Conservation (phyloP, 2,329 filamentous ascomycete species). For the Neocucurbitaria cava region DNA sequence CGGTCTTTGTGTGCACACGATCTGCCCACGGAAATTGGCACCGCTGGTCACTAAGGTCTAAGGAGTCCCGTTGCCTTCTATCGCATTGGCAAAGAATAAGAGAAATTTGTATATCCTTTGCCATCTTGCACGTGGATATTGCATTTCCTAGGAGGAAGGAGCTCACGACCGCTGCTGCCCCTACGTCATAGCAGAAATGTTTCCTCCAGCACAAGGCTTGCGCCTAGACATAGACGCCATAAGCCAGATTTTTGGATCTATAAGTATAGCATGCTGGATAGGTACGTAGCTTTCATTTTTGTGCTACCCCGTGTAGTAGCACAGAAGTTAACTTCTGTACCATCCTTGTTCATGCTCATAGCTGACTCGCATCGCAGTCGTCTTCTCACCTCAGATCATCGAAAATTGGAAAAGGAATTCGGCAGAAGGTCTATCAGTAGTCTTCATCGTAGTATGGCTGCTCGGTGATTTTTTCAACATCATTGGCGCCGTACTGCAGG, state of each 20-base stretch:
- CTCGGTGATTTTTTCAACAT: constrained; percentile 97
- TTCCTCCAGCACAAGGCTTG: constrained; percentile 61
- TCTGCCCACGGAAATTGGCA: not conserved
- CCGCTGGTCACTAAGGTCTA: not conserved
- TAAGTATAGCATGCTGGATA: constrained; percentile 97
- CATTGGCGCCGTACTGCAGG: constrained; percentile 86
- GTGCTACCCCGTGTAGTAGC: not conserved
- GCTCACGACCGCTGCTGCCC: constrained; percentile 4
- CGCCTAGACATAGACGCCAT: constrained; percentile 88
- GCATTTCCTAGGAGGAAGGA: not conserved
- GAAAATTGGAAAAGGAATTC: constrained; percentile 88
- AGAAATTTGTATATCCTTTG: not conserved
- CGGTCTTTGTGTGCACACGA: not conserved
- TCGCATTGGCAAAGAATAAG: not conserved
- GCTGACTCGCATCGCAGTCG: constrained; percentile 57
- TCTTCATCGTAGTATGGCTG: constrained; percentile 93
- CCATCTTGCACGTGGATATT: not conserved
- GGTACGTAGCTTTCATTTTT: constrained; percentile 24
- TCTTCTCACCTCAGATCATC: constrained; percentile 96
- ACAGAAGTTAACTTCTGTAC: not conserved
- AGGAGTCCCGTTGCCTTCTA: not conserved
- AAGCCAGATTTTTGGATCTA: constrained; percentile 91
- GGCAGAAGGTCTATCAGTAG: constrained; percentile 85
- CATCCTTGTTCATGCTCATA: not conserved
- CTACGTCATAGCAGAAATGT: constrained; percentile 53